A percentile compares a stretch with the other conserved stretches of the same genome.
Conservation (phyloP, 441 rosid genomes). For the Adansonia madagascariensis region DNA sequence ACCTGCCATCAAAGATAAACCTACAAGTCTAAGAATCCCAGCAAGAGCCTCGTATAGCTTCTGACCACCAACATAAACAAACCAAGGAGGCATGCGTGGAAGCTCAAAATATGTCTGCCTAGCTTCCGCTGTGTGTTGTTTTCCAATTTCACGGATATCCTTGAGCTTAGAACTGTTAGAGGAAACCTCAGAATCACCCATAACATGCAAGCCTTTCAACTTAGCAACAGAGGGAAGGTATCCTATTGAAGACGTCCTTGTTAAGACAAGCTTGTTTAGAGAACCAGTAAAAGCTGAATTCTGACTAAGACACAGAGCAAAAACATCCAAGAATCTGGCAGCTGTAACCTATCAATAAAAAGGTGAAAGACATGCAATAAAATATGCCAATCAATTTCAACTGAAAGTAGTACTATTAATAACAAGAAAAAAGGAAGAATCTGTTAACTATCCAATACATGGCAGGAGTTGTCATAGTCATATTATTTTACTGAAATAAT, state of each 20-base stretch:
- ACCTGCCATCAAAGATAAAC: slow-evolving; percentile 92
- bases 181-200: slow-evolving; percentile 38
- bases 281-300: slow-evolving; percentile 73
- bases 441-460: not conserved
- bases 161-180: slow-evolving; percentile 42
- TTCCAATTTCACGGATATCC: slow-evolving; percentile 36
- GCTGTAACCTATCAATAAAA: slow-evolving; percentile 65
- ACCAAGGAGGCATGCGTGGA: slow-evolving; percentile 92
- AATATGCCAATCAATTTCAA: not conserved
- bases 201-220: slow-evolving; percentile 52
- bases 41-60: slow-evolving; percentile 77
- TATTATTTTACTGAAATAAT: not conserved
- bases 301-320: slow-evolving; percentile 76
- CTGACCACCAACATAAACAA: slow-evolving; percentile 70
- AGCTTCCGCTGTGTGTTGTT: slow-evolving; percentile 34
- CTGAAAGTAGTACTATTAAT: not conserved
- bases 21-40: slow-evolving; percentile 85
- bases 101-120: slow-evolving; percentile 48
- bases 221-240: slow-evolving; percentile 83
- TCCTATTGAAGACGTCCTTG: slow-evolving; percentile 64
- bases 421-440: not conserved
- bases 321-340: slow-evolving; percentile 79
- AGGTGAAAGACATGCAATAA: not conserved
- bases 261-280: slow-evolving; percentile 67
- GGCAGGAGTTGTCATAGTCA: not conserved